Conservation (phyloP, 2,329 filamentous ascomycete genomes). For the Aciculosporium take region DNA sequence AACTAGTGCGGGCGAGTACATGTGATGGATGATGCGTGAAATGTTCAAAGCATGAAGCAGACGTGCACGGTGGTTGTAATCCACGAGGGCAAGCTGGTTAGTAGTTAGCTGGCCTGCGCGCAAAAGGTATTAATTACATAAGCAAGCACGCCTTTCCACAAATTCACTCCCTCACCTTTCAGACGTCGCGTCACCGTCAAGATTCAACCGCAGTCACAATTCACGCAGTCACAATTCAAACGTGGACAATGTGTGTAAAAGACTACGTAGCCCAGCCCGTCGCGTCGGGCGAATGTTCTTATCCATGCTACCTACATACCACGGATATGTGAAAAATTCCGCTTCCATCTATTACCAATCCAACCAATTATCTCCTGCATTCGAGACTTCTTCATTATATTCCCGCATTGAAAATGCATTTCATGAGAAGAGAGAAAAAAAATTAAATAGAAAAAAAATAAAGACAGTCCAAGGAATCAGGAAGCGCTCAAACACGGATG, state of each 20-base stretch:
- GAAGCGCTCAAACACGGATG: no score
- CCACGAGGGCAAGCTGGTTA: no score
- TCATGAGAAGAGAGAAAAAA: not conserved
- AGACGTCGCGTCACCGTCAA: no score
- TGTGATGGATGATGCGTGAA: not conserved
- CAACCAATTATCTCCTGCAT: not conserved
- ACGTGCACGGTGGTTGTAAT: no score
- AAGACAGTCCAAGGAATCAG: no score
- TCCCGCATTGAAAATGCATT: not conserved
- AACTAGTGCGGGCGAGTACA: no score
- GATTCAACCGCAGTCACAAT: no score
- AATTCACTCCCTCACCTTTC: no score
- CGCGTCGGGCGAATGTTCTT: not conserved
- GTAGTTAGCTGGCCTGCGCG: no score
- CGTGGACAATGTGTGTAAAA: not conserved
- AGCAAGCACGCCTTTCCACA: not conserved
- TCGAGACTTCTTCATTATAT: not conserved
- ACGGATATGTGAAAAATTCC: not conserved
- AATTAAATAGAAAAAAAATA: no score
- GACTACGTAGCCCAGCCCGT: not conserved
- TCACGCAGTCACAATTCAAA: not conserved
- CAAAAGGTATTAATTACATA: not conserved
- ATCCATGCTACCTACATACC: conserved; percentile 4
- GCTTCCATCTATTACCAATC: conserved; percentile 3
- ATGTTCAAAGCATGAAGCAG: no score